These are phyloP conservation scores for Smallanthus sonchifolius DNA, from an alignment of 129 eudicot species.

Conservation along the genomic window DNA sequence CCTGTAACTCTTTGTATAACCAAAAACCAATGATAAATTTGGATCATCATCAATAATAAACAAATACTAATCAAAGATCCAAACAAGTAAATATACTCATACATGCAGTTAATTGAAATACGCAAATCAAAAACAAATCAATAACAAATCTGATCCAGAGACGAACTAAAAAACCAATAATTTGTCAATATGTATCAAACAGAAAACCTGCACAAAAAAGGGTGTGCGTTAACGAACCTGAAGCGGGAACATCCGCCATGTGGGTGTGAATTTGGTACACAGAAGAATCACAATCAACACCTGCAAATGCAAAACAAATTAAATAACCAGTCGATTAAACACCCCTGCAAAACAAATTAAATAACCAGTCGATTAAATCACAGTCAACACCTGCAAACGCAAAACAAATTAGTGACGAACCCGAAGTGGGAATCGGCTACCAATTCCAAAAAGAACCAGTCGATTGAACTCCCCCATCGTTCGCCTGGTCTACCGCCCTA, in stretches of 20 bases:
- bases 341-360: too few species aligned
- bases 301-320: too few species aligned
- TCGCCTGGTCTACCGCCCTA: too few species aligned
- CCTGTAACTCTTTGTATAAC: not conserved
- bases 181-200: conserved; percentile 8
- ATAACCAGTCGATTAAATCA: too few species aligned
- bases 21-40: conserved; percentile 10
- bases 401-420: too few species aligned
- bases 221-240: conserved; percentile 24
- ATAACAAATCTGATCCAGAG: conserved; percentile 8
- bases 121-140: not conserved
- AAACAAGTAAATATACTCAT: not conserved
- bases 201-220: not conserved
- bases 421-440: too few species aligned
- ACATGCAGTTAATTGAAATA: not conserved
- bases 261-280: conserved; percentile 26
- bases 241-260: conserved; percentile 35
- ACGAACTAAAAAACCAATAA: not conserved
- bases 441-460: too few species aligned
- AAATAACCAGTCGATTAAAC: too few species aligned
- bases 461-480: too few species aligned
- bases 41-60: too few species aligned
- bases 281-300: conserved; percentile 11
- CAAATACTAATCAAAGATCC: conserved; percentile 5
- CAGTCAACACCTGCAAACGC: too few species aligned